Evolutionary conservation across 805 yeast genomes (phyloP).

Genomic region (Metschnikowia lachancei): DNA sequence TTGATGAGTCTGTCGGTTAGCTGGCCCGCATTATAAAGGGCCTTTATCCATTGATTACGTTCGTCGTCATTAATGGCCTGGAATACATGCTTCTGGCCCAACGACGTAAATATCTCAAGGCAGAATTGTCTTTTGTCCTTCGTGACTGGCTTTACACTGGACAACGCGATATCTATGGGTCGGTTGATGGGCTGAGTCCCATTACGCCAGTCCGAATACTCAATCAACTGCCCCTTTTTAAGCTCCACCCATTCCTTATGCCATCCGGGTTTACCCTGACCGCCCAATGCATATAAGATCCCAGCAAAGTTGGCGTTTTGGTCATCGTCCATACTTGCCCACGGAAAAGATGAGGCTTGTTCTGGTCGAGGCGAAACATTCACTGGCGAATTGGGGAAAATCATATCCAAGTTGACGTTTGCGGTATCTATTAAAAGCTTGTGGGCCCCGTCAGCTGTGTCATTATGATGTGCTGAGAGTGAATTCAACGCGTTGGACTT

Average conservation of each 20-base stretch:
- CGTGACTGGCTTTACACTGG: constrained; percentile 53
- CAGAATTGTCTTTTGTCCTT: constrained; percentile 54
- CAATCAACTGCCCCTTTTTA: constrained; percentile 62
- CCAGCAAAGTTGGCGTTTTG: constrained; percentile 42
- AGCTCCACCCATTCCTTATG: constrained; percentile 86
- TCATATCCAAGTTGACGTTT: constrained; percentile 22
- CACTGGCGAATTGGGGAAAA: constrained; percentile 24
- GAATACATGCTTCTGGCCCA: constrained; percentile 62
- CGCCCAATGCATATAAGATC: constrained; percentile 55
- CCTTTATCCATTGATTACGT: constrained; percentile 63
- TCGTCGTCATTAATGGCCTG: constrained; percentile 74
- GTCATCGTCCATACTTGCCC: constrained; percentile 18
- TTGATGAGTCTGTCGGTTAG: constrained; percentile 25
- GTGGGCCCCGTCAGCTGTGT: not conserved
- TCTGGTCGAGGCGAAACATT: constrained; percentile 7
- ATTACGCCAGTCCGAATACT: constrained; percentile 77
- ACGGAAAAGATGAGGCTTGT: not conserved
- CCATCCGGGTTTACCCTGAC: constrained; percentile 70
- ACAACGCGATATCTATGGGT: constrained; percentile 69
- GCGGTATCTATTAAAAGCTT: constrained; percentile 3
- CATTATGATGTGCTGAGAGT: not conserved
- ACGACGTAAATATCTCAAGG: constrained; percentile 72
- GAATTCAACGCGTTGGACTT: constrained; percentile 26
- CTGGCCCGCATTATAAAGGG: constrained; percentile 58
- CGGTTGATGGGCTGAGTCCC: constrained; percentile 58